Base-by-base conservation (phyloP, 2,329 filamentous ascomycete species). In the Trichoderma koningiopsis region DNA sequence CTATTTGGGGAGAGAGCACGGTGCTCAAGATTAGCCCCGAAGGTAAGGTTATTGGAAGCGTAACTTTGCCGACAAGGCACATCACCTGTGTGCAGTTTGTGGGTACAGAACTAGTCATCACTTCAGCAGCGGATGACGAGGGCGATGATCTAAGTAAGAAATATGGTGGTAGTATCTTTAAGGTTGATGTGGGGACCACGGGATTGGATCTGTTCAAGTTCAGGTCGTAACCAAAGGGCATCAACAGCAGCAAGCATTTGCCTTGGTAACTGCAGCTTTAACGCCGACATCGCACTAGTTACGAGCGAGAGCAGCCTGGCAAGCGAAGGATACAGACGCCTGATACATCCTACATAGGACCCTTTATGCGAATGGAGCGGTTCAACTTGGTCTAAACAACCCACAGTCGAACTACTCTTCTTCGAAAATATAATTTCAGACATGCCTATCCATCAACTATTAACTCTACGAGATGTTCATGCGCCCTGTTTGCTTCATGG, bases 81-180 rank as follows among this genome's bases (percentile, higher is more conserved):
- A 87, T 93, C 72, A 96, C 93, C 8, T 97, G 94, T 80, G 88
- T 91, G 24, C 89, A 90, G 71, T 95, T 97, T 77, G 89, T 90
- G 43, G 94, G 92, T 10, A 88, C 85, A 1, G 85, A 88, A 75
- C 83, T 97, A 69, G 91, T 91, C 79, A 91, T 97, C 76, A 97
- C 94, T 24, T 92, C 88, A 68, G 93, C 93, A 5, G 82, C 78
- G 40, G 89, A 90, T 76, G 89, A 92, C 71, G 87, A 89, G 57
- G 89, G 89, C 57, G 85, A 88, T 72, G 86, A 87, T 6, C 82
- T 86, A 76, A 91, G 89, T 74, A 85, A 85, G 74, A 84, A 85
- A 78, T 86, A 88, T 70, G 88, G 89, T 40, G 94, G 94, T 2
- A 89, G 86, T 31, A 76, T 96, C 71, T 97, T 93, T 80, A 88